Percentiles rank a stretch among this genome's conserved stretches.
These are phyloP conservation scores for Citrullus colocynthis DNA, from an alignment of 306 rosid genomes.

Conservation along the genomic window DNA sequence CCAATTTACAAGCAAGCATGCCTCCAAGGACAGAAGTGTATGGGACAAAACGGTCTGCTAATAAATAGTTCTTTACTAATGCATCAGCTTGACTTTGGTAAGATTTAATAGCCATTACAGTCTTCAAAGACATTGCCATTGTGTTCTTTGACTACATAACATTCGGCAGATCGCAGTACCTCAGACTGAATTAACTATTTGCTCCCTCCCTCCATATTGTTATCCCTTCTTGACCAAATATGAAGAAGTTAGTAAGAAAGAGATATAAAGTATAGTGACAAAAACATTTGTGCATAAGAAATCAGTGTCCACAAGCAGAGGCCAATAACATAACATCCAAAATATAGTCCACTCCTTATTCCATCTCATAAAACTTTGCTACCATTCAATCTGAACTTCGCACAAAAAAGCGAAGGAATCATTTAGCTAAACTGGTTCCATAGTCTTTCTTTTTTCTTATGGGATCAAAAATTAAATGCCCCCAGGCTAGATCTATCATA, in stretches of 20 bases:
- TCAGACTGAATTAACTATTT: slow-evolving; percentile 10
- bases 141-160: slow-evolving; percentile 9
- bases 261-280: not conserved
- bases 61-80: slow-evolving; percentile 28
- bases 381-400: not conserved
- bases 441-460: not conserved
- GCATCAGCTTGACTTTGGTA: slow-evolving; percentile 42
- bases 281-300: not conserved
- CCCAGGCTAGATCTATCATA: not conserved
- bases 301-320: not conserved
- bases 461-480: not conserved
- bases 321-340: not conserved
- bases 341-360: not conserved
- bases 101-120: slow-evolving; percentile 31
- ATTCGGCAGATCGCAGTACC: not conserved
- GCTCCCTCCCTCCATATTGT: slow-evolving; percentile 14
- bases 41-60: slow-evolving; percentile 32
- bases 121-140: slow-evolving; percentile 20
- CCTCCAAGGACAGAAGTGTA: slow-evolving; percentile 39
- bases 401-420: not conserved
- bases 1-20: slow-evolving; percentile 43
- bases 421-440: not conserved
- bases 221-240: slow-evolving; percentile 8
- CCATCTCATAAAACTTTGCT: not conserved
- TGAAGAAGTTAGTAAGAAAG: not conserved